Conservation (phyloP, 2,329 filamentous ascomycete genomes). For the Thelonectria olida region DNA sequence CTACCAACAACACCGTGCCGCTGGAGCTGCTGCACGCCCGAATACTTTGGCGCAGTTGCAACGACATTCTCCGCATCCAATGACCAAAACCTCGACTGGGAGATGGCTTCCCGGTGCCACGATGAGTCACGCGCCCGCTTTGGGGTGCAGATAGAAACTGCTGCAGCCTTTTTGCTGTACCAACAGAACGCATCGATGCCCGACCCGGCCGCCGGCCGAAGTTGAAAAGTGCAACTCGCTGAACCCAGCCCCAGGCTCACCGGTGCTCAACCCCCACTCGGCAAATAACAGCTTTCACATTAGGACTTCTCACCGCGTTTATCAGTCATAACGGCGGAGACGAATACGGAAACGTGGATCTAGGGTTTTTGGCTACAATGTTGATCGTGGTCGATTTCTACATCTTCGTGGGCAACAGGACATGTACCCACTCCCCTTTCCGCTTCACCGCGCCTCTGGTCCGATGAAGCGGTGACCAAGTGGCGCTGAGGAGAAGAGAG, state of each 20-base stretch:
- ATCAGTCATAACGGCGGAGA: slow-evolving; percentile 21
- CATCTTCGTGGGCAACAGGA: background rate
- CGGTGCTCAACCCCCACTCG: slow-evolving; percentile 28
- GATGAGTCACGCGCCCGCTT: slow-evolving; percentile 37
- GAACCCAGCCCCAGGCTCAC: slow-evolving; percentile 28
- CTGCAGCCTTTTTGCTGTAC: background rate
- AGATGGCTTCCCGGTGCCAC: slow-evolving; percentile 23
- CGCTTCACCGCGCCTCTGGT: slow-evolving; percentile 35
- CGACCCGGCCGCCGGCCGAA: slow-evolving; percentile 21
- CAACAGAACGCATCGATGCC: slow-evolving; percentile 12
- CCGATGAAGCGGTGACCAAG: slow-evolving; percentile 29
- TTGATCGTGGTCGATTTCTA: slow-evolving; percentile 1
- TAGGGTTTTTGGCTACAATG: slow-evolving; percentile 1
- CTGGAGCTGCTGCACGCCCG: slow-evolving; percentile 4
- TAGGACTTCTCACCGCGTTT: slow-evolving; percentile 21
- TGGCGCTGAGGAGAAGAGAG: background rate
- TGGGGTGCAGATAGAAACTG: slow-evolving; percentile 10
- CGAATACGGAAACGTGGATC: slow-evolving; percentile 20
- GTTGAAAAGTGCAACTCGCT: slow-evolving; percentile 32
- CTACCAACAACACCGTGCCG: background rate
- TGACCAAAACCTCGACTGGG: slow-evolving; percentile 4
- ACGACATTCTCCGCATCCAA: slow-evolving; percentile 3
- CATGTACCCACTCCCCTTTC: slow-evolving; percentile 9
- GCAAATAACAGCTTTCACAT: slow-evolving; percentile 3
- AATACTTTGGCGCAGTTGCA: background rate